Conservation (phyloP, 352 stramenopile species). For the Thalassiosira mediterranea region DNA sequence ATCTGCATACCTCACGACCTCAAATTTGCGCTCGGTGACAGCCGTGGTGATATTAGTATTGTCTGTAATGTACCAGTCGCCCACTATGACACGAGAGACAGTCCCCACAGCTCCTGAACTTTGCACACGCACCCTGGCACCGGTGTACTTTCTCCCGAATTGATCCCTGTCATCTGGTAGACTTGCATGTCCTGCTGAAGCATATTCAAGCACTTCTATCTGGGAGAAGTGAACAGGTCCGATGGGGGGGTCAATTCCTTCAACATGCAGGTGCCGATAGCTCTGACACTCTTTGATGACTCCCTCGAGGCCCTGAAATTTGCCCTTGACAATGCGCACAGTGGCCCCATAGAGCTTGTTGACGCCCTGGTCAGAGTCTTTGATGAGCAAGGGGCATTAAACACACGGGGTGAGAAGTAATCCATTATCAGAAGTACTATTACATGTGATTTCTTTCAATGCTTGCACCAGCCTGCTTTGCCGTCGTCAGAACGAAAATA, state of each 20-base stretch:
- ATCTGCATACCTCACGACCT: constrained; percentile 27
- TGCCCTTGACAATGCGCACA: constrained; percentile 16
- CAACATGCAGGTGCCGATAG: not conserved
- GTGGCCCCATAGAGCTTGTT: constrained; percentile 17
- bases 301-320: not conserved
- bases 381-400: too few species aligned
- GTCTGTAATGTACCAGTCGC: constrained; percentile 40
- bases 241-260: not conserved
- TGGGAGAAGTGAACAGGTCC: constrained; percentile 3
- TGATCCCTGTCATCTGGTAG: not conserved
- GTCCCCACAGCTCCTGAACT: not conserved
- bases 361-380: not conserved
- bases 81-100: constrained; percentile 19
- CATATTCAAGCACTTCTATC: constrained; percentile 4
- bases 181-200: not conserved
- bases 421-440: not conserved
- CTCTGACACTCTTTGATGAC: constrained; percentile 3
- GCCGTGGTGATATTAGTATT: constrained; percentile 11
- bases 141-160: constrained; percentile 6
- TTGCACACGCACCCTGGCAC: constrained; percentile 12
- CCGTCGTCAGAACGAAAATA: not conserved
- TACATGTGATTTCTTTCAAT: not conserved
- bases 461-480: not conserved
- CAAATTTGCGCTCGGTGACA: constrained; percentile 15
- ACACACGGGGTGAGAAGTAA: too few species aligned